Evolutionary conservation across 2,329 filamentous ascomycete genomes (phyloP).

Genomic region (Oidium heveae): DNA sequence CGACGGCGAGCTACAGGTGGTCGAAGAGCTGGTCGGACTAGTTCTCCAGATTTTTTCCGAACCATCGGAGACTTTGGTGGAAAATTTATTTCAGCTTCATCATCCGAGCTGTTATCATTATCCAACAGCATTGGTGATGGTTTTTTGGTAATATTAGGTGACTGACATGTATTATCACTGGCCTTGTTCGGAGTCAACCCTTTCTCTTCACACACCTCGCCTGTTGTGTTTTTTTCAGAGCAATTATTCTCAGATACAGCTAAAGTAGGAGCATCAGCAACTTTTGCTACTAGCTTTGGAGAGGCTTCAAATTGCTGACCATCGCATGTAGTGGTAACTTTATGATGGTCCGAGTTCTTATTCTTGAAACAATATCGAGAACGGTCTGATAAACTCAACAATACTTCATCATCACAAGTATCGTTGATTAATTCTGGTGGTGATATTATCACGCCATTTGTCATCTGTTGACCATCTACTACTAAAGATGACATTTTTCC

Average conservation of each 20-base stretch:
- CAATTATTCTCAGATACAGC: neutral
- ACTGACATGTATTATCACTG: neutral
- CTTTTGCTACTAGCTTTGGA: too few species aligned
- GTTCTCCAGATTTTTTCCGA: conserved; percentile 91
- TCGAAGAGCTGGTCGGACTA: conserved; percentile 77
- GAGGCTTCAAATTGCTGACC: too few species aligned
- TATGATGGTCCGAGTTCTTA: too few species aligned
- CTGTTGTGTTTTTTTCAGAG: neutral
- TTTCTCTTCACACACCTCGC: neutral
- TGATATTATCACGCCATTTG: conserved; percentile 65
- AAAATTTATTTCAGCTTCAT: conserved; percentile 29
- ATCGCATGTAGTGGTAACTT: too few species aligned
- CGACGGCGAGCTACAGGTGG: conserved; percentile 47
- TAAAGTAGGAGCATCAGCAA: too few species aligned
- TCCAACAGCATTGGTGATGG: conserved; percentile 20
- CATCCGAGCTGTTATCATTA: conserved; percentile 28
- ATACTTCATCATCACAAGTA: conserved; percentile 59
- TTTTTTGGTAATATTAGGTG: conserved; percentile 13
- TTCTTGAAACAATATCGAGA: too few species aligned
- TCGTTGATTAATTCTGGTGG: conserved; percentile 66
- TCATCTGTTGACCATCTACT: conserved; percentile 46
- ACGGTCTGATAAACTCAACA: too few species aligned
- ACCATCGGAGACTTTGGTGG: conserved; percentile 66
- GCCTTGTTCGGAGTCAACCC: conserved; percentile 10
- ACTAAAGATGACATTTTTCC: conserved; percentile 67